Evolutionary conservation across 1,139 yeast genomes (phyloP), one percentile per base, ranked within the genome.

Genomic region (Meyerozyma guilliermondii): DNA sequence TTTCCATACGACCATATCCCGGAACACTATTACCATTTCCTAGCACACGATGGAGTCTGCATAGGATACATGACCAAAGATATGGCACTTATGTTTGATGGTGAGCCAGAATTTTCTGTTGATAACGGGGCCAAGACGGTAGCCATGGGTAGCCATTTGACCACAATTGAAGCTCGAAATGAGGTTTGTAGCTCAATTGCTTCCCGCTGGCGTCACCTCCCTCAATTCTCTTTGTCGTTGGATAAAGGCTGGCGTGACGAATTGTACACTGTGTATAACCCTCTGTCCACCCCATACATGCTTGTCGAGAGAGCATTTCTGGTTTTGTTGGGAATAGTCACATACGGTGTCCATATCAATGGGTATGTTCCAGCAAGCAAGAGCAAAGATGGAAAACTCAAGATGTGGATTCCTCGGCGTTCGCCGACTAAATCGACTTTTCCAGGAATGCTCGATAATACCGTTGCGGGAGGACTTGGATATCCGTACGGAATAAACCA

Each of bases 391-490:
- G 76, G 74, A 0, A 69, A 71, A 35, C 54, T 81, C 38, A 76
- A 79, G 53, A 55, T 92, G 44, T 92, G 98, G 98, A 74, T 91
- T 5, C 96, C 98, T 0, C 68, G 87, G 47, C 70, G 98, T 50
- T 76, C 97, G 0, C 58, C 68, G 11, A 73, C 80, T 1, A 92
- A 92, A 58, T 83, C 86, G 14, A 92, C 98, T 0, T 89, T 80
- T 65, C 98, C 98, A 0, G 85, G 87, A 0, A 84, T 80, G 87
- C 73, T 89, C 37, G 98, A 92, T 60, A 92, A 91, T 58, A 87
- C 95, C 1, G 87, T 92, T 5, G 98, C 96, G 0, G 98, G 98
- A 1, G 98, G 98, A 0, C 59, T 92, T 17, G 96, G 96, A 0
- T 74, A 83, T 56, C 96, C 96, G 0, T 69, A 79, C 51, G 89